These are phyloP conservation scores for Quaeritorhiza haematococci DNA, from an alignment of 371 early-diverging fungal species.

Conservation along the genomic window DNA sequence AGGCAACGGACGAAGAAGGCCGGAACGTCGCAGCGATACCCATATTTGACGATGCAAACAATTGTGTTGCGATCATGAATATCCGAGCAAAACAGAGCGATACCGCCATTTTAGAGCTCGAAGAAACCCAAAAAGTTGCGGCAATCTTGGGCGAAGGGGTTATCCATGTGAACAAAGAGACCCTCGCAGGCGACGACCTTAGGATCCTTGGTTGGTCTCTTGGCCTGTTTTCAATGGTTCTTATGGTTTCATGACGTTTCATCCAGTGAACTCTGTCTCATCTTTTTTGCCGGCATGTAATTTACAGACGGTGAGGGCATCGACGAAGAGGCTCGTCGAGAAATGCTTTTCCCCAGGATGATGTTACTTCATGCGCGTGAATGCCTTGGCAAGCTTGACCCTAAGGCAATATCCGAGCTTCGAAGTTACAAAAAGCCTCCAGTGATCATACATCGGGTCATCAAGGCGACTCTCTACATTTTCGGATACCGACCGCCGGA, in stretches of 20 bases:
- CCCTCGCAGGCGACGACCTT: conserved; percentile 8
- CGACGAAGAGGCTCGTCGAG: conserved; percentile 31
- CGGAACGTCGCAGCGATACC: conserved; percentile 20
- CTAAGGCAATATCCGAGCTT: conserved; percentile 40
- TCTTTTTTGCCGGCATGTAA: neutral
- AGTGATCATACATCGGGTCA: conserved; percentile 35
- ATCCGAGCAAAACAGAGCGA: conserved; percentile 10
- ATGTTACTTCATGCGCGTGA: conserved; percentile 35
- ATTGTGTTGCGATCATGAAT: conserved; percentile 21
- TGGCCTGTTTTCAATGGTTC: neutral
- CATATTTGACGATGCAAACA: conserved; percentile 15
- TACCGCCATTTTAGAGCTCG: conserved; percentile 19
- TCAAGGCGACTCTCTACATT: conserved; percentile 47
- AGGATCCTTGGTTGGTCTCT: neutral
- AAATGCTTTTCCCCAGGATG: conserved; percentile 43
- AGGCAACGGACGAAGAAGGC: conserved; percentile 9
- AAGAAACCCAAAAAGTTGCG: conserved; percentile 17
- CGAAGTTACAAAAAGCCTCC: conserved; percentile 51
- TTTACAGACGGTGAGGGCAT: conserved; percentile 32
- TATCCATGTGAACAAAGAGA: conserved; percentile 11
- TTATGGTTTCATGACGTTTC: neutral
- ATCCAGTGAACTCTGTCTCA: neutral
- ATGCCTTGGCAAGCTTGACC: conserved; percentile 30
- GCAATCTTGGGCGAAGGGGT: conserved; percentile 11
- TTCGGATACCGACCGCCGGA: conserved; percentile 44